Conservation (phyloP, 2,329 filamentous ascomycete genomes). For the Diaporthe sp. region DNA sequence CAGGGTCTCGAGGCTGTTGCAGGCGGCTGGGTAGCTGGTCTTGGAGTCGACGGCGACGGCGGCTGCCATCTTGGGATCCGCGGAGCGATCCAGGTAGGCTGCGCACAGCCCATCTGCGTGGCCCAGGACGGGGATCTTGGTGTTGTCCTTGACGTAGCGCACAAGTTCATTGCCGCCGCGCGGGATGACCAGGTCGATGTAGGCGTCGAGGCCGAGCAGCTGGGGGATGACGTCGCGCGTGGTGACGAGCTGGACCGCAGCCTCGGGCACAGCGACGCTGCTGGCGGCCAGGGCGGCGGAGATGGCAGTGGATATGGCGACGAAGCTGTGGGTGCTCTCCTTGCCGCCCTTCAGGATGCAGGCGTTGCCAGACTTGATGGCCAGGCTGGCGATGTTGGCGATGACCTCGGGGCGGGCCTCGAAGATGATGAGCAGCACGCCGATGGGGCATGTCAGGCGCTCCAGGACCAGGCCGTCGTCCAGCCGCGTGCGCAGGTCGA, state of each 20-base stretch:
- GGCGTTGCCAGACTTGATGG: conserved; percentile 97
- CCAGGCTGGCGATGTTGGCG: conserved; percentile 95
- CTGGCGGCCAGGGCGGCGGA: conserved; percentile 80
- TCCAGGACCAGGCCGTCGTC: conserved; percentile 90
- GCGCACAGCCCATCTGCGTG: conserved; percentile 95
- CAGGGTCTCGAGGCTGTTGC: conserved; percentile 93
- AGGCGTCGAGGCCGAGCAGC: conserved; percentile 85
- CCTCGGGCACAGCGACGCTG: conserved; percentile 76
- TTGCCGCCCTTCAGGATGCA: conserved; percentile 98
- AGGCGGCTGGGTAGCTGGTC: conserved; percentile 93
- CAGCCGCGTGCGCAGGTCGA: conserved; percentile 85
- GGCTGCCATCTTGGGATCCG: conserved; percentile 77
- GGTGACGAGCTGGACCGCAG: conserved; percentile 92
- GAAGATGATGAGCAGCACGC: conserved; percentile 98
- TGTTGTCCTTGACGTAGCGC: conserved; percentile 88
- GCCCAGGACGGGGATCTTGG: conserved; percentile 94
- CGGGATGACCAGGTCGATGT: conserved; percentile 96
- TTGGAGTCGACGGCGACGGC: conserved; percentile 91
- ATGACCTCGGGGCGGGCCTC: conserved; percentile 98
- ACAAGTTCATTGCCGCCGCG: conserved; percentile 92
- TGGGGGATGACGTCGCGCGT: conserved; percentile 91
- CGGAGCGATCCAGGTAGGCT: conserved; percentile 85
- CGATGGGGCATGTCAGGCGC: conserved; percentile 92
- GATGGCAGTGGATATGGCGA: conserved; percentile 89
- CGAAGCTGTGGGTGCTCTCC: conserved; percentile 95